These are phyloP conservation scores for Willaertia magna DNA, from an alignment of 208 protist genomes.

Conservation along the genomic window DNA sequence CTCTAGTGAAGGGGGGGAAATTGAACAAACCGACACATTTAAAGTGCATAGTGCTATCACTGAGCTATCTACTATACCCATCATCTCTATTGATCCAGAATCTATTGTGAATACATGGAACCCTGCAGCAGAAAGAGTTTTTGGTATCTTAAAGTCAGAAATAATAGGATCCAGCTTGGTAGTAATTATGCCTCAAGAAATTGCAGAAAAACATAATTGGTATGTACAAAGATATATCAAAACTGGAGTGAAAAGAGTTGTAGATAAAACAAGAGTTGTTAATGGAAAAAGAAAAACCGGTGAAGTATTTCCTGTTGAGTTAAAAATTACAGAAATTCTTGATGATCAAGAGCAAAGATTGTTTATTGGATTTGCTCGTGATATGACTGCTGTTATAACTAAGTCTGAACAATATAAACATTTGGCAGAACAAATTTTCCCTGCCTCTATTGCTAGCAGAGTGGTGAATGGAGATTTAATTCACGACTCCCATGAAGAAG, in stretches of 20 bases:
- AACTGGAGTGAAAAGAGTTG: slow-evolving; percentile 23
- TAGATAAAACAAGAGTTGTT: slow-evolving; percentile 18
- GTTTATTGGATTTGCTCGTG: slow-evolving; percentile 34
- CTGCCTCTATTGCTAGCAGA: background rate
- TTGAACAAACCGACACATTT: background rate
- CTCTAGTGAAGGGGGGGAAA: background rate
- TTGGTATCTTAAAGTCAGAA: background rate
- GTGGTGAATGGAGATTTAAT: background rate
- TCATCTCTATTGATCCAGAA: slow-evolving; percentile 23
- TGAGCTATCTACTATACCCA: slow-evolving; percentile 25
- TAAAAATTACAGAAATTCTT: slow-evolving; percentile 16
- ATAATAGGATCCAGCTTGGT: background rate
- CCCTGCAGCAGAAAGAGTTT: background rate
- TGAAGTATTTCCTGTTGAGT: slow-evolving; percentile 14
- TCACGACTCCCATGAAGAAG: background rate
- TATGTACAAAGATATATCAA: background rate
- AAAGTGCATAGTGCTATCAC: slow-evolving; percentile 13
- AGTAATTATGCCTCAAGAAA: background rate
- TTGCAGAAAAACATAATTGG: background rate
- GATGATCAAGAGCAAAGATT: slow-evolving; percentile 3
- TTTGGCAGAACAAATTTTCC: background rate
- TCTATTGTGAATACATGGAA: background rate
- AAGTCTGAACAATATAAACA: background rate
- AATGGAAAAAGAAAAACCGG: slow-evolving; percentile 24
- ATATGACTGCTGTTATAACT: slow-evolving; percentile 14